These are phyloP conservation scores for Gracilaria gracilis DNA, from an alignment of 23 red algal species.

Conservation along the genomic window DNA sequence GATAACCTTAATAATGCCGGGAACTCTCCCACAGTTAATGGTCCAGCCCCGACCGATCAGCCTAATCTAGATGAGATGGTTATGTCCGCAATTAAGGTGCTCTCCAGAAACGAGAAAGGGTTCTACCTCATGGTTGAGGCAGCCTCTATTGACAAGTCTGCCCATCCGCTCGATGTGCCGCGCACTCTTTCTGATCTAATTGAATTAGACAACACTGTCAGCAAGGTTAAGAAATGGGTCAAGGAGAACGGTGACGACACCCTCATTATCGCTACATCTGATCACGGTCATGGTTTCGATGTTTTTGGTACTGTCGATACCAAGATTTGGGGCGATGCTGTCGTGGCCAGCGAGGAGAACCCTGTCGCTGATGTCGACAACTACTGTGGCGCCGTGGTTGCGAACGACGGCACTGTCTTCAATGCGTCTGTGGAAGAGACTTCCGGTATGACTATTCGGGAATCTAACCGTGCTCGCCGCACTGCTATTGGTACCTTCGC, in stretches of 20 bases:
- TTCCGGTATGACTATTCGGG: conserved; percentile 15
- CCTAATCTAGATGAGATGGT: conserved; percentile 73
- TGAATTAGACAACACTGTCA: conserved; percentile 61
- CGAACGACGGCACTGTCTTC: conserved; percentile 39
- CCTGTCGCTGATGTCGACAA: conserved; percentile 45
- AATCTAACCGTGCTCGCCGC: conserved; percentile 34
- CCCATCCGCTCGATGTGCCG: conserved; percentile 56
- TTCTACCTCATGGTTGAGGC: conserved; percentile 74
- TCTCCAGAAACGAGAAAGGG: conserved; percentile 55
- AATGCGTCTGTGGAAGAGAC: conserved; percentile 9
- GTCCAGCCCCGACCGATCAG: conserved; percentile 33
- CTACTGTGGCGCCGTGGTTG: conserved; percentile 40
- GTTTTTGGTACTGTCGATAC: conserved; percentile 72
- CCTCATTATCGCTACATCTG: conserved; percentile 55
- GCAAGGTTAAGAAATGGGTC: conserved; percentile 40
- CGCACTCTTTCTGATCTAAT: conserved; percentile 52
- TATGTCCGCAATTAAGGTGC: conserved; percentile 58
- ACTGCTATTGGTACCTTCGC: conserved; percentile 46
- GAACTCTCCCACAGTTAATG: conserved; percentile 37
- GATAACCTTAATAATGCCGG: conserved; percentile 46
- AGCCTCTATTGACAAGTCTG: conserved; percentile 64
- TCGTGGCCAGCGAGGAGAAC: conserved; percentile 9
- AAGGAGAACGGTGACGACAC: conserved; percentile 66
- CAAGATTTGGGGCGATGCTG: conserved; percentile 53
- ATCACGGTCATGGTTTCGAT: conserved; percentile 69